Conservation (phyloP, 805 yeast genomes). For the Kluyveromyces aestuarii region DNA sequence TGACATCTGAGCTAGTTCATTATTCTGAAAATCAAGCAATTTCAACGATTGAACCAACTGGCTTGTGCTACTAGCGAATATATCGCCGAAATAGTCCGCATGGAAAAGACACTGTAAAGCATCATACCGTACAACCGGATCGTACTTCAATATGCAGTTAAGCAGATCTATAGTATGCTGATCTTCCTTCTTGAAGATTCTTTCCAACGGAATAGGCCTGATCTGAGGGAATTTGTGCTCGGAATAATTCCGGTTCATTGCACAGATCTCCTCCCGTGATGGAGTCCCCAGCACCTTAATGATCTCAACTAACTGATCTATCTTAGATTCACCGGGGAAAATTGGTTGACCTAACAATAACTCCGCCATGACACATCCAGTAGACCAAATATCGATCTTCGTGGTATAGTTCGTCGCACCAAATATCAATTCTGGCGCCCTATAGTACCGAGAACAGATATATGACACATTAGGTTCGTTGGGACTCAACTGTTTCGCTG, state of each 20-base stretch:
- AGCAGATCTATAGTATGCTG: conserved; percentile 46
- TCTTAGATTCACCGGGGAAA: conserved; percentile 97
- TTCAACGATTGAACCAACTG: conserved; percentile 19
- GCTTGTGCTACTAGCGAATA: conserved; percentile 23
- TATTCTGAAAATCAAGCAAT: conserved; percentile 21
- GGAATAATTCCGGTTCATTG: conserved; percentile 96
- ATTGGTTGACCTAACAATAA: conserved; percentile 89
- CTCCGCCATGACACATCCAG: conserved; percentile 98
- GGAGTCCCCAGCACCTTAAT: conserved; percentile 96
- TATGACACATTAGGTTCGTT: conserved; percentile 92
- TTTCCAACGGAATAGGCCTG: conserved; percentile 64
- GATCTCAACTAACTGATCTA: conserved; percentile 94
- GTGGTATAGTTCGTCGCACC: conserved; percentile 96
- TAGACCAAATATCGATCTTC: conserved; percentile 95
- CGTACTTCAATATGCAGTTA: conserved; percentile 51
- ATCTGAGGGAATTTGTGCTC: conserved; percentile 92
- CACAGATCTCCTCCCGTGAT: conserved; percentile 76
- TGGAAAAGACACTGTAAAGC: conserved; percentile 33
- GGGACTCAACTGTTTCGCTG: conserved; percentile 85
- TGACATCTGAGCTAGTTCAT: conserved; percentile 22
- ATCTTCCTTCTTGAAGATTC: conserved; percentile 48
- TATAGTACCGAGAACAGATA: conserved; percentile 90
- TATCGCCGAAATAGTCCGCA: not conserved
- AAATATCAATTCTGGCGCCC: conserved; percentile 96
- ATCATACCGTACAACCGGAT: conserved; percentile 55